phyloP scores from a whole-genome alignment of 768 basidiomycete species.

The Chalciporus pseudorubinellus region DNA sequence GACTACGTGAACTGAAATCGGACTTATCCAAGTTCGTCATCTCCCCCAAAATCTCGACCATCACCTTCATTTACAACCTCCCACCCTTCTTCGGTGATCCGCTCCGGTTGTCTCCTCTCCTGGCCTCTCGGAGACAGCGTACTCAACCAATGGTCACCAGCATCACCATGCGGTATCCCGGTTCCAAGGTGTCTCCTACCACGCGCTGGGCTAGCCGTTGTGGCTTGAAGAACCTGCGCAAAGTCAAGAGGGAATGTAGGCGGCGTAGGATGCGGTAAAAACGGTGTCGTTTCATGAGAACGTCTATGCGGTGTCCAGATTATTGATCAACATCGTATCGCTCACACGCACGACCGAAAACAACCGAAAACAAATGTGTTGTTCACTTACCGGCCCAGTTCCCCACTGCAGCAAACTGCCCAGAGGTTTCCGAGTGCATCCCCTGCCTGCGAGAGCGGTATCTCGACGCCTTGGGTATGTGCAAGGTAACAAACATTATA shows the following conservation, averaged over 20 bases:
- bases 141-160: slow-evolving; percentile 5
- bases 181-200: slow-evolving; percentile 21
- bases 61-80: slow-evolving; percentile 40
- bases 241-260: slow-evolving; percentile 69
- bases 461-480: slow-evolving; percentile 71
- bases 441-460: slow-evolving; percentile 75
- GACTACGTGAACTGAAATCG: no score
- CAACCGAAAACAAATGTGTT: neutral
- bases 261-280: slow-evolving; percentile 62
- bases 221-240: slow-evolving; percentile 75
- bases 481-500: slow-evolving; percentile 85
- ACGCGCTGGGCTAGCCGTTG: slow-evolving; percentile 56
- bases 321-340: neutral
- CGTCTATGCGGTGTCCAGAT: slow-evolving; percentile 34
- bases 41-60: neutral
- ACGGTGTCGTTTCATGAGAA: slow-evolving; percentile 60
- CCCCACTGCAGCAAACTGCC: slow-evolving; percentile 75
- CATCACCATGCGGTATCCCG: slow-evolving; percentile 6
- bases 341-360: neutral
- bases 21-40: neutral
- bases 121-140: slow-evolving; percentile 20
- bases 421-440: slow-evolving; percentile 76
- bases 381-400: slow-evolving; percentile 58
- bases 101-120: slow-evolving; percentile 26
- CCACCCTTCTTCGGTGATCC: slow-evolving; percentile 48